Base-by-base conservation (phyloP, 805 yeast genomes). In the Sugiyamaella qingdaonensis region DNA sequence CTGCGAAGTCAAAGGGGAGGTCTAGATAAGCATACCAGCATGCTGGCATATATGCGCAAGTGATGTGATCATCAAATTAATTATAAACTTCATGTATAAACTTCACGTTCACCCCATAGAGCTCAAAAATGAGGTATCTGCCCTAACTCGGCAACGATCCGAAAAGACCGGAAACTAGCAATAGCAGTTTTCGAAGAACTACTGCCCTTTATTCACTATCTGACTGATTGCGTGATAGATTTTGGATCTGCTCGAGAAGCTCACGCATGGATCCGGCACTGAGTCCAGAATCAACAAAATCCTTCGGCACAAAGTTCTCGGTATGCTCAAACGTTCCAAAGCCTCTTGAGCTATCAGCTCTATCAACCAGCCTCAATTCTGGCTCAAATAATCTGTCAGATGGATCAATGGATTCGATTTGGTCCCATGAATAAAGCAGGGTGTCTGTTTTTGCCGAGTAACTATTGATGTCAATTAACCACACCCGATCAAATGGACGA, bases 241-340 rank as follows among this genome's bases (percentile, higher is more conserved):
- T 14, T 16, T 39, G 47, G 31, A 43, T 27, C 19, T 43, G 47
- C 32, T 29, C 44, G 29, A 47, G 14, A 5, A 47, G 34, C 33
- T 47, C 50, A 9, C 32, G 39, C 42, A 47, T 35, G 4, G 50
- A 18, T 13, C 37, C 18, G 2, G 50, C 32, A 35, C 27, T 83
- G 60, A 81, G 62, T 33, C 87, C 76, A 1, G 97, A 96, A 65
- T 89, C 94, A 2, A 94, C 86, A 18, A 94, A 81, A 63, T 94
- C 99, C 49, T 79, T 76, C 0, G 99, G 99, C 2, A 94, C 96
- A 63, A 88, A 91, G 66, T 84, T 88, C 61, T 92, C 96, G 1
- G 95, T 81, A 64, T 88, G 92, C 48, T 88, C 95, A 58, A 86
- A 88, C 0, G 82, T 70, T 0, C 88, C 85, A 72, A 90, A 90